These are phyloP conservation scores for Wickerhamiella siamensis DNA, from an alignment of 805 yeast species.

Conservation along the genomic window DNA sequence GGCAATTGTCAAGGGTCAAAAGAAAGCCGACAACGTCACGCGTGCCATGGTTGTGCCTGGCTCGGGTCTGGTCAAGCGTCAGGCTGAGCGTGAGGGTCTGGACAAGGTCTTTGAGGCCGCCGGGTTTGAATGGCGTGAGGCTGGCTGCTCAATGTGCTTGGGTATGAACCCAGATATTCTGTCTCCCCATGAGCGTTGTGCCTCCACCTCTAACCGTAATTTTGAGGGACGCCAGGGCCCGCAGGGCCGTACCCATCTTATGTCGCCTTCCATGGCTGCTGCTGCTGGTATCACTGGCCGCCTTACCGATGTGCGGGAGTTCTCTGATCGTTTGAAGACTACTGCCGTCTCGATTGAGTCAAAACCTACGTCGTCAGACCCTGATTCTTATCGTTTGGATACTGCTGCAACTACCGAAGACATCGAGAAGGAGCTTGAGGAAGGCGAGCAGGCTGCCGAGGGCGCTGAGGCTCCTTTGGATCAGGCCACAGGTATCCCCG, in stretches of 20 bases:
- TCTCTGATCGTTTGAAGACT: slow-evolving; percentile 32
- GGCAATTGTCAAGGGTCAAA: slow-evolving; percentile 74
- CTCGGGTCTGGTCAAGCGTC: slow-evolving; percentile 83
- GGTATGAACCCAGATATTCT: slow-evolving; percentile 99
- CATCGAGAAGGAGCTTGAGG: slow-evolving; percentile 42
- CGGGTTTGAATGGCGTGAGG: slow-evolving; percentile 98
- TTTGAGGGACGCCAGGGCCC: slow-evolving; percentile 99
- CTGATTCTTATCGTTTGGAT: slow-evolving; percentile 10
- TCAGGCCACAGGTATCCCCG: slow-evolving; percentile 45
- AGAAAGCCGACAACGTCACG: slow-evolving; percentile 67
- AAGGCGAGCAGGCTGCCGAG: slow-evolving; percentile 35
- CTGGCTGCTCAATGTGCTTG: slow-evolving; percentile 98
- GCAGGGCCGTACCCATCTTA: slow-evolving; percentile 82
- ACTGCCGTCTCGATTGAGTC: slow-evolving; percentile 25
- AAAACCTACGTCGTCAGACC: background rate
- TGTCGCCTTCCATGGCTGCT: slow-evolving; percentile 99
- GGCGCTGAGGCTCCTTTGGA: slow-evolving; percentile 16
- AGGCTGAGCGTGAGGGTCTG: slow-evolving; percentile 91
- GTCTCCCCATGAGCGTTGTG: slow-evolving; percentile 92
- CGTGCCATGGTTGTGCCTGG: slow-evolving; percentile 93
- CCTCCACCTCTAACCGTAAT: slow-evolving; percentile 96
- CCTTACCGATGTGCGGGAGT: slow-evolving; percentile 80
- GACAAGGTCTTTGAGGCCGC: slow-evolving; percentile 83
- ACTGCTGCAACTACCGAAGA: background rate
- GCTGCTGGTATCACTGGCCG: slow-evolving; percentile 92